These are phyloP conservation scores for Kodamaea arcana DNA, from an alignment of 1,139 yeast species.

Conservation along the genomic window DNA sequence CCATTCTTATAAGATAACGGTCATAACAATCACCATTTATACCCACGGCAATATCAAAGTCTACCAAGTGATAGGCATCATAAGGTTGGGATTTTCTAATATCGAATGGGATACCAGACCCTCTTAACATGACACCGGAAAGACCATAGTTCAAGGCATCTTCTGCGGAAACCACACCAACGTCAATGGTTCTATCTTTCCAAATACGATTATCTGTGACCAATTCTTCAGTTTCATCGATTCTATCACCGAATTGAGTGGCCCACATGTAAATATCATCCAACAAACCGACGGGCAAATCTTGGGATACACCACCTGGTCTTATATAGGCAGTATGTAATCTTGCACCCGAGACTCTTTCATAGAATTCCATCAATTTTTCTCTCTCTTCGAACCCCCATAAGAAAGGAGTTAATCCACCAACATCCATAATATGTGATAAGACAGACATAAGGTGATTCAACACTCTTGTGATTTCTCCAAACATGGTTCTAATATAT, in stretches of 20 bases:
- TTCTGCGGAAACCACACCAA: constrained; percentile 79
- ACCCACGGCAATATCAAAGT: constrained; percentile 85
- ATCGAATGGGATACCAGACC: constrained; percentile 86
- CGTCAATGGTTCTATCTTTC: constrained; percentile 82
- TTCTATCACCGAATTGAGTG: constrained; percentile 89
- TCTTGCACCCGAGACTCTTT: constrained; percentile 88
- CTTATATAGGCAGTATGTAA: constrained; percentile 84
- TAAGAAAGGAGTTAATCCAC: constrained; percentile 88
- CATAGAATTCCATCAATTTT: constrained; percentile 89
- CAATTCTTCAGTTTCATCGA: constrained; percentile 87
- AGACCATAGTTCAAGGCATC: constrained; percentile 80
- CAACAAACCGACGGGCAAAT: constrained; percentile 77
- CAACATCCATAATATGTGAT: constrained; percentile 93
- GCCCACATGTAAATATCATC: constrained; percentile 97
- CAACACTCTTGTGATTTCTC: constrained; percentile 79
- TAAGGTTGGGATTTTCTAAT: constrained; percentile 85
- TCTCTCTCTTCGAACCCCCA: constrained; percentile 97
- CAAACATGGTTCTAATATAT: constrained; percentile 81
- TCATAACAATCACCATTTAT: constrained; percentile 88
- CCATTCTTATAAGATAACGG: constrained; percentile 84
- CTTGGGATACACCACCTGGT: constrained; percentile 93
- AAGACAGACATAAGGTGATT: constrained; percentile 86
- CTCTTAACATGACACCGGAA: constrained; percentile 88
- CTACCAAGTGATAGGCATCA: constrained; percentile 84
- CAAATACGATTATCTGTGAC: constrained; percentile 89